A percentile compares a stretch with the other conserved stretches of the same genome.
phyloP scores from a whole-genome alignment of 345 rosid species.

The Moringa oleifera region DNA sequence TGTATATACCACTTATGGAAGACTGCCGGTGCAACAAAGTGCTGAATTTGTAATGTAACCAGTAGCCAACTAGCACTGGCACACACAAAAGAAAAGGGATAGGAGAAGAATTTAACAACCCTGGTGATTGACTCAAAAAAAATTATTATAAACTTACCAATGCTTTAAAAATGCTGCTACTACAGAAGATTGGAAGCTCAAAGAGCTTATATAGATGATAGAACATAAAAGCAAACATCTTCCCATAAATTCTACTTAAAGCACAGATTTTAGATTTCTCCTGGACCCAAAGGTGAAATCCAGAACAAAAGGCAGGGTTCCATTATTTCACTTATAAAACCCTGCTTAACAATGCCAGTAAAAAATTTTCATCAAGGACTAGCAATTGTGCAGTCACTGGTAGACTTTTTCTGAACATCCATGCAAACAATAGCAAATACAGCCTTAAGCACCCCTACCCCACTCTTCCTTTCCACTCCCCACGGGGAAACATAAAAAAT shows the following conservation, averaged over 20 bases:
- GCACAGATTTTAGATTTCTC: background rate
- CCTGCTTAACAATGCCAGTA: background rate
- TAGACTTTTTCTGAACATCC: background rate
- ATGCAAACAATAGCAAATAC: no score
- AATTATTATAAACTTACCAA: background rate
- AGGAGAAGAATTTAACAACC: no score
- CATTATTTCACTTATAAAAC: background rate
- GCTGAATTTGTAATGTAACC: background rate
- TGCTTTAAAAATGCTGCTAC: background rate
- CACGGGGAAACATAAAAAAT: no score
- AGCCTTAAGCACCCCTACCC: no score
- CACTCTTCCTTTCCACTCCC: no score
- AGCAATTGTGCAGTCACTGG: background rate
- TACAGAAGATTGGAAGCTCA: background rate
- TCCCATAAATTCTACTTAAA: background rate
- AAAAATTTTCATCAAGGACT: background rate
- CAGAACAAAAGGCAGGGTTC: background rate
- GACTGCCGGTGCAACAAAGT: background rate
- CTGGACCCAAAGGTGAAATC: background rate
- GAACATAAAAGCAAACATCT: background rate
- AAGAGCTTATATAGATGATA: background rate
- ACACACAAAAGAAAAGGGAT: no score
- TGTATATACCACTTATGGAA: background rate
- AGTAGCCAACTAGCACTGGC: background rate
- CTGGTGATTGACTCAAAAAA: no score